Percentiles rank a stretch among this genome's conserved stretches.
Conservation (phyloP, 495 filamentous ascomycete species). For the Pyronema omphalodes region DNA sequence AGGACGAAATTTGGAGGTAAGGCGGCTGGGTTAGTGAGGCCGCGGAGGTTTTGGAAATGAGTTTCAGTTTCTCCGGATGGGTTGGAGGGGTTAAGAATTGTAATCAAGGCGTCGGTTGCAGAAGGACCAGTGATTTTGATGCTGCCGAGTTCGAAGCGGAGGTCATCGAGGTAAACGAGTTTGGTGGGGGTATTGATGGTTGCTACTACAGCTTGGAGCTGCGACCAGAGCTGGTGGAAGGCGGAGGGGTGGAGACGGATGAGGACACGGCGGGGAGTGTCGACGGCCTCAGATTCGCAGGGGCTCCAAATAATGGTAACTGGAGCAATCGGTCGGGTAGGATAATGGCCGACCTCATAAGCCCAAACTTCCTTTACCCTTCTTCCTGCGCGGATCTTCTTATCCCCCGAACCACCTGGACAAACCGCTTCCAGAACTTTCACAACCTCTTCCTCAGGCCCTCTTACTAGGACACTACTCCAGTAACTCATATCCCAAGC, state of each 20-base stretch:
- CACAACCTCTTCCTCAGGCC: constrained; percentile 41
- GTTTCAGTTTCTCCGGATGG: constrained; percentile 30
- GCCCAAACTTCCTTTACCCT: constrained; percentile 52
- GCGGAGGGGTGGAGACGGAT: constrained; percentile 74
- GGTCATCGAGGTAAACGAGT: constrained; percentile 60
- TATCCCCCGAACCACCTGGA: constrained; percentile 36
- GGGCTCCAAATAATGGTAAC: constrained; percentile 41
- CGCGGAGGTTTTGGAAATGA: constrained; percentile 44
- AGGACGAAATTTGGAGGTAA: constrained; percentile 57
- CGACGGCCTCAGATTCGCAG: constrained; percentile 7
- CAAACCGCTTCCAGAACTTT: constrained; percentile 46
- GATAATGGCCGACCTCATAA: constrained; percentile 37
- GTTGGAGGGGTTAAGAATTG: constrained; percentile 41
- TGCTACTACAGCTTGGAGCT: constrained; percentile 38
- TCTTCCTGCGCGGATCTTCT: constrained; percentile 42
- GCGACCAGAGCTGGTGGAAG: constrained; percentile 68
- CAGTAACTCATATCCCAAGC: constrained; percentile 95
- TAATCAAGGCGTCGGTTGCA: constrained; percentile 61
- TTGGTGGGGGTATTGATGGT: constrained; percentile 39
- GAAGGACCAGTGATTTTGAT: constrained; percentile 75
- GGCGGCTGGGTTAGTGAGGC: constrained; percentile 57
- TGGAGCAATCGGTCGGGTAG: constrained; percentile 47
- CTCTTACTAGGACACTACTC: constrained; percentile 65
- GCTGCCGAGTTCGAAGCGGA: constrained; percentile 87
- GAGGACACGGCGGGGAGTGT: constrained; percentile 39